Evolutionary conservation across 495 filamentous ascomycete genomes (phyloP), one percentile per base, ranked within the genome.

Genomic region (Podospora pseudopauciseta): DNA sequence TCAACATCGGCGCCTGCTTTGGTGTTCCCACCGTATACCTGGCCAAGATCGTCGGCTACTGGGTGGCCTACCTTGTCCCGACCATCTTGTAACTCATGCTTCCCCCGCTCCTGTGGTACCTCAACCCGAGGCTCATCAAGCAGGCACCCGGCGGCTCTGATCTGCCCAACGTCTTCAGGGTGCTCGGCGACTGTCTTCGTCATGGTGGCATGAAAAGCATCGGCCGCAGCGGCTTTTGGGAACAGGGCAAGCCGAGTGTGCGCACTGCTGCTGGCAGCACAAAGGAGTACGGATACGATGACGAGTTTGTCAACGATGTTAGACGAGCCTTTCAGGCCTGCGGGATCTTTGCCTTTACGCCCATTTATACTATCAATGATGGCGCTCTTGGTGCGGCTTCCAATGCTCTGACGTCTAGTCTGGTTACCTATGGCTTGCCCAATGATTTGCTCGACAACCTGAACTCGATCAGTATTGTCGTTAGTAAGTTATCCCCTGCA

Each of bases 391-490:
- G 83, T 2, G 68, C 71, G 3, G 74, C 81, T 4, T 78, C 79
- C 55, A 79, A 66, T 60, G 87, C 85, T 73, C 79, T 89, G 72
- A 83, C 80, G 1, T 86, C 87, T n/a, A 86, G 87, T 65, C 83
- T 92, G 78, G 81, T 81, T 23, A 90, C 87, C 5, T 83, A 89
- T 68, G 89, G 89, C 20, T 86, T 87, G 0, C 90, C 90, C 58
- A 94, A 94, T 80, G 91, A 94, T 70, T 80, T 92, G 68, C 89
- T 92, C 78, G 79, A 80, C 71, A 93, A 92, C 82, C 87, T 93
- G 75, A 90, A 93, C 75, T 86, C 91, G 3, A 83, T 95, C 66
- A 79, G 78, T 65, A 88, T 92, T 73, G 89, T 93, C 75, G 79
- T 90, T 67, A 84, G 55, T 58, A 58, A 26, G 55, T 58, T 2